Evolutionary conservation across 164 flowering plant species (phyloP), one percentile per base, ranked within the genome.

Genomic region (Liquidambar formosana): DNA sequence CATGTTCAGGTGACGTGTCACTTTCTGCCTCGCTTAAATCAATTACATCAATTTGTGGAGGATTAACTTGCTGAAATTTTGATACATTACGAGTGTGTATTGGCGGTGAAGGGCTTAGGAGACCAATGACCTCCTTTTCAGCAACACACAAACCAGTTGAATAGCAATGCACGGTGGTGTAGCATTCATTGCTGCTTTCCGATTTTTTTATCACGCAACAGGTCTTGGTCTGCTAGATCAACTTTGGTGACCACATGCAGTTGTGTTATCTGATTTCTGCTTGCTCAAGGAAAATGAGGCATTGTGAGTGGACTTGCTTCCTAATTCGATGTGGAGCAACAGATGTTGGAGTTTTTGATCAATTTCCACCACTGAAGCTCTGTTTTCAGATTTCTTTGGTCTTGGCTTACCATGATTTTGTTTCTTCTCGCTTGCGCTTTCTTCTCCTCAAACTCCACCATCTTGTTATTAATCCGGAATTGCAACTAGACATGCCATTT

Each of bases 21-120:
- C 67, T 73, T 57, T 92, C 93, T n/a, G 90, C 81, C 0, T 94
- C 97, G 66, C 86, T 79, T 71, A 89, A 68, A 69, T 88, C 80
- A 51, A 90, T 85, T 52, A 87, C 79, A 64, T 81, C 88, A 58
- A 77, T 56, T 18, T 49, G 67, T 23, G 43, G 76, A 61, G 46
- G 53, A 66, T 41, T 66, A n/a, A 48, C 57, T 65, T 75, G 65
- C 44, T 48, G 73, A 67, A 49, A 57, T 48, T 76, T 84, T 8
- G 85, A 60, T 46, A 71, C 53, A 48, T 58, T 60, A 14, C 73
- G 71, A 18, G 61, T 43, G 79, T 10, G 58, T n/a, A n/a, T 44
- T 25, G 70, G 72, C 46, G 92, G 96, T 3, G 84, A 77, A 49
- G 97, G 97, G 76, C 94, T 89, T 60, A 80, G 71, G 43, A 95